phyloP scores from a whole-genome alignment of 257 asterid genomes.

The Solanum ahanhuiri region DNA sequence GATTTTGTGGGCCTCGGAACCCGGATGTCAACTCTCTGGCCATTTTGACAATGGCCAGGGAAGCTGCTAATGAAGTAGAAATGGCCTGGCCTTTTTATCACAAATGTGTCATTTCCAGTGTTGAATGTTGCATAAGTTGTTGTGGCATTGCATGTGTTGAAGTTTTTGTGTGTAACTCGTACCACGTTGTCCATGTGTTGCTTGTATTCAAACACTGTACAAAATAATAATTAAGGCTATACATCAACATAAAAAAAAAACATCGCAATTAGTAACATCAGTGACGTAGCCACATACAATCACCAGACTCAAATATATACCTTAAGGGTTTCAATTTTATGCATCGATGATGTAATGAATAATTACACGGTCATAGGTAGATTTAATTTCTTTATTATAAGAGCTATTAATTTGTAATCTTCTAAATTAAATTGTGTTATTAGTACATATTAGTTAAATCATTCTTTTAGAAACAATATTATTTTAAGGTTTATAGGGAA shows the following conservation, averaged over 20 bases:
- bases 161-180: slow-evolving; percentile 41
- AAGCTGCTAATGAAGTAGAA: slow-evolving; percentile 42
- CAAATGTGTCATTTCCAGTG: slow-evolving; percentile 43
- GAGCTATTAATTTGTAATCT: background rate
- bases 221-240: background rate
- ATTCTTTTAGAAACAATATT: background rate
- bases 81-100: slow-evolving; percentile 28
- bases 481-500: background rate
- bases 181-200: slow-evolving; percentile 36
- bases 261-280: background rate
- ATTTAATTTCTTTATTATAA: background rate
- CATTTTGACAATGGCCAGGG: slow-evolving; percentile 38
- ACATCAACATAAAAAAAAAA: fast-evolving
- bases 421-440: background rate
- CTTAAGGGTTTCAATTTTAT: too few relatives aligned
- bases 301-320: background rate
- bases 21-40: slow-evolving; percentile 50
- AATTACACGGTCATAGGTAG: background rate
- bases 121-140: slow-evolving; percentile 13
- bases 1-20: background rate
- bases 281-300: background rate
- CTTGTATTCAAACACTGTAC: slow-evolving; percentile 43
- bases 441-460: background rate
- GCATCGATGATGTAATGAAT: background rate
- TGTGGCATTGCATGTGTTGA: slow-evolving; percentile 33